Evolutionary conservation across 1,284 basidiomycete species (phyloP).

Genomic region (Trichosporon faecale): DNA sequence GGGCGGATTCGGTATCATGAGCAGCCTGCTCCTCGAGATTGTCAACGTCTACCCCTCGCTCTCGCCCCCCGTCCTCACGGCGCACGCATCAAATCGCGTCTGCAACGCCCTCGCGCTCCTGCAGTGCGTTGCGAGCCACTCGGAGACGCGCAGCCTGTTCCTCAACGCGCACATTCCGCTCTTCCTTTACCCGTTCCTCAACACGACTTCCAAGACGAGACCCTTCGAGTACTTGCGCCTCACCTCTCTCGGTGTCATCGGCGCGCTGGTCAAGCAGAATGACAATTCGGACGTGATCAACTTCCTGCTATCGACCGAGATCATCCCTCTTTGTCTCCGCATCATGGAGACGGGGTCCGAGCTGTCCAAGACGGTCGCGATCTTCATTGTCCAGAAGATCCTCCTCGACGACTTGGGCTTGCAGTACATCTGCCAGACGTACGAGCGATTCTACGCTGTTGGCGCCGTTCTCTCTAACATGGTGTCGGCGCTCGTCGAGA

Average conservation of each 20-base stretch:
- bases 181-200: slow-evolving; percentile 98
- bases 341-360: slow-evolving; percentile 99
- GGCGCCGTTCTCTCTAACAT: slow-evolving; percentile 98
- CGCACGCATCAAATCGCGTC: slow-evolving; percentile 97
- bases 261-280: slow-evolving; percentile 99
- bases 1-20: slow-evolving; percentile 99
- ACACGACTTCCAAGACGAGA: slow-evolving; percentile 97
- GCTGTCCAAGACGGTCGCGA: slow-evolving; percentile 98
- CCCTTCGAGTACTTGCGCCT: slow-evolving; percentile 98
- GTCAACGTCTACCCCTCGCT: slow-evolving; percentile 97
- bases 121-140: slow-evolving; percentile 95
- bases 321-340: slow-evolving; percentile 96
- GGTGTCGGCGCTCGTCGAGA: slow-evolving; percentile 95
- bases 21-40: slow-evolving; percentile 95
- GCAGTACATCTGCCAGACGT: slow-evolving; percentile 98
- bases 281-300: slow-evolving; percentile 99
- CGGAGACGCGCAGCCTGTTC: slow-evolving; percentile 88
- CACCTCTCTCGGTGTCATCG: slow-evolving; percentile 96
- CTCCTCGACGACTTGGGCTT: slow-evolving; percentile 95
- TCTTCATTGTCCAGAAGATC: slow-evolving; percentile 99
- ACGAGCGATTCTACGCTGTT: slow-evolving; percentile 98
- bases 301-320: slow-evolving; percentile 98
- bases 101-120: slow-evolving; percentile 97
- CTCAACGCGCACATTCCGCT: slow-evolving; percentile 95
- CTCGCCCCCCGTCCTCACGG: slow-evolving; percentile 92